Percentiles rank a stretch among this genome's conserved stretches.
Evolutionary conservation across 2,329 filamentous ascomycete genomes (phyloP).

Genomic region (Epichloe sibirici): DNA sequence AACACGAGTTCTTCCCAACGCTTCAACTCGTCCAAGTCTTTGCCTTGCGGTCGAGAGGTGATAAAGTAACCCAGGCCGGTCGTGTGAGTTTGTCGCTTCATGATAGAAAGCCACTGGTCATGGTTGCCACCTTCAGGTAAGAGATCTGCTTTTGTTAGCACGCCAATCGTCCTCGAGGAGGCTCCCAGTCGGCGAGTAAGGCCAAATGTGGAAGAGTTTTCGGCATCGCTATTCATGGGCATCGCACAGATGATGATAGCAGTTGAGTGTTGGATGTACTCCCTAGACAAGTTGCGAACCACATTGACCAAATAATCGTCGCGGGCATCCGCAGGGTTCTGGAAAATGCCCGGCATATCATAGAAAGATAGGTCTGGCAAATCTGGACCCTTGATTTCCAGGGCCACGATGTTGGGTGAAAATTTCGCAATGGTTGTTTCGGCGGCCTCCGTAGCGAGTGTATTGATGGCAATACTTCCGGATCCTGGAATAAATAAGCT

Average conservation of each 20-base stretch:
- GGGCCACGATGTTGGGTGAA: conserved; percentile 66
- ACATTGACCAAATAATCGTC: conserved; percentile 60
- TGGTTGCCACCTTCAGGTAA: conserved; percentile 38
- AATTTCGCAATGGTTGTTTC: conserved; percentile 50
- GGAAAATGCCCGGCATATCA: conserved; percentile 74
- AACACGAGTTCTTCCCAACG: conserved; percentile 43
- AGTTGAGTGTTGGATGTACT: conserved; percentile 57
- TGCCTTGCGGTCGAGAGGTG: conserved; percentile 52
- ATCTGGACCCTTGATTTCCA: conserved; percentile 61
- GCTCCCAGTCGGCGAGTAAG: conserved; percentile 49
- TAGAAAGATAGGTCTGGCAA: conserved; percentile 71
- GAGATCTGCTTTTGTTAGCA: conserved; percentile 77
- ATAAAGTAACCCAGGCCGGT: conserved; percentile 70
- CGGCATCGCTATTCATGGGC: conserved; percentile 66
- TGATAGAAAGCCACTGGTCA: conserved; percentile 49
- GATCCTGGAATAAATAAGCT: conserved; percentile 42
- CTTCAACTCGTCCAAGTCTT: conserved; percentile 39
- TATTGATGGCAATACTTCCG: conserved; percentile 27
- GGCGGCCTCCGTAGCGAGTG: conserved; percentile 21
- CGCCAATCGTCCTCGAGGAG: conserved; percentile 51
- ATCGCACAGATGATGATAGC: conserved; percentile 68
- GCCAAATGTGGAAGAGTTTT: conserved; percentile 59
- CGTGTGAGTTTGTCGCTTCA: conserved; percentile 47
- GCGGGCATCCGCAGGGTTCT: conserved; percentile 48
- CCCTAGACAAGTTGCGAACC: conserved; percentile 55